Evolutionary conservation across 1,139 yeast species (phyloP).

Genomic region (Yamadazyma jaroonii): DNA sequence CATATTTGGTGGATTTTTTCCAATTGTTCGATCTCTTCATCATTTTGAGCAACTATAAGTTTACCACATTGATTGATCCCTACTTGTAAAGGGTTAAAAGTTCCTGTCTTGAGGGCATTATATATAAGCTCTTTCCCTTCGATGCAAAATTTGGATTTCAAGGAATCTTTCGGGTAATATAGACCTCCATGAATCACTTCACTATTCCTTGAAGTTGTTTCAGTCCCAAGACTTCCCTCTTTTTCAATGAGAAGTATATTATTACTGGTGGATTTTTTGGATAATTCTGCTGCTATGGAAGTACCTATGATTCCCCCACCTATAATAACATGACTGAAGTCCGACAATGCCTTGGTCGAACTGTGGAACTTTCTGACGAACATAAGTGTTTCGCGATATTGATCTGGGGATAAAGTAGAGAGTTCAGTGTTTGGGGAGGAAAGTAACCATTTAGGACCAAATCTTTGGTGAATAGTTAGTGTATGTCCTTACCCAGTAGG

Average conservation of each 20-base stretch:
- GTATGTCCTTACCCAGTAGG: no score
- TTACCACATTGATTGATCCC: slow-evolving; percentile 70
- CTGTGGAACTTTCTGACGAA: slow-evolving; percentile 1
- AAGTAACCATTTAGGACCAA: no score
- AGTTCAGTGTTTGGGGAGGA: no score
- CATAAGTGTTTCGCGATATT: no score
- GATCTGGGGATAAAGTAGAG: no score
- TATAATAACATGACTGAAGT: slow-evolving; percentile 75
- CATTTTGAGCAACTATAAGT: slow-evolving; percentile 84
- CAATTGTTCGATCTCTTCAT: slow-evolving; percentile 57
- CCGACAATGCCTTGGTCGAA: slow-evolving; percentile 22
- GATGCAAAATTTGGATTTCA: slow-evolving; percentile 70
- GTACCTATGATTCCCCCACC: slow-evolving; percentile 92
- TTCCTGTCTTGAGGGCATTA: slow-evolving; percentile 37
- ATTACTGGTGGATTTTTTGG: slow-evolving; percentile 33
- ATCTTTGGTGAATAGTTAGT: no score
- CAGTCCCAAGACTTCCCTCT: slow-evolving; percentile 63
- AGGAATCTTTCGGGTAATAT: slow-evolving; percentile 67
- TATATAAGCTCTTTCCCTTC: slow-evolving; percentile 72
- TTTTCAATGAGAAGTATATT: slow-evolving; percentile 67
- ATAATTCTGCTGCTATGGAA: slow-evolving; percentile 73
- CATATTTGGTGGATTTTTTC: slow-evolving; percentile 52
- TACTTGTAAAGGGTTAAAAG: slow-evolving; percentile 37
- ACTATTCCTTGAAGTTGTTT: slow-evolving; percentile 83
- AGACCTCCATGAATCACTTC: slow-evolving; percentile 93